Percentiles rank a stretch among this genome's conserved stretches.
These are phyloP conservation scores for Lactifluus echinatus DNA, from an alignment of 768 basidiomycete genomes.

Conservation along the genomic window DNA sequence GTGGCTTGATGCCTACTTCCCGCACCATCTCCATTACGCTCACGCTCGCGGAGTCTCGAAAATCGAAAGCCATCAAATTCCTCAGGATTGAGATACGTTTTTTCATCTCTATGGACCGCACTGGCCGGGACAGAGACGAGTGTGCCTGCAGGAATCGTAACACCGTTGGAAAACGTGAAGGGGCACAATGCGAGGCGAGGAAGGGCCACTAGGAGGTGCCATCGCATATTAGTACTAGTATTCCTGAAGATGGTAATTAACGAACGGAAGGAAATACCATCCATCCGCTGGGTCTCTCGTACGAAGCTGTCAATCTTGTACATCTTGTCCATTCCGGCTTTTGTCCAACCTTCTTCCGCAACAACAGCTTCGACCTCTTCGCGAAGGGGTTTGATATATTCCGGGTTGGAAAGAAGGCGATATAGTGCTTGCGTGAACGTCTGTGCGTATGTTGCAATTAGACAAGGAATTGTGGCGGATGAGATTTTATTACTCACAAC, in stretches of 20 bases:
- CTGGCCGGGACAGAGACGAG: constrained; percentile 26
- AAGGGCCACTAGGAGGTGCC: constrained; percentile 21
- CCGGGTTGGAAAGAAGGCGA: too few species aligned
- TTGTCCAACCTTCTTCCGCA: too few species aligned
- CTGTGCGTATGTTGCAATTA: too few species aligned
- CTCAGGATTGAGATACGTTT: constrained; percentile 28
- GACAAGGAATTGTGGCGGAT: too few species aligned
- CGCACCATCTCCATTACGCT: neutral
- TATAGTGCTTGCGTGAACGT: too few species aligned
- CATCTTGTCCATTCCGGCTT: constrained; percentile 22
- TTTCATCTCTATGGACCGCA: constrained; percentile 27
- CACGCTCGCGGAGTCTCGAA: constrained; percentile 12
- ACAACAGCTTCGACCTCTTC: too few species aligned
- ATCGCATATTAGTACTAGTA: neutral
- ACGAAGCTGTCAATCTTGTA: constrained; percentile 31
- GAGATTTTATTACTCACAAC: too few species aligned
- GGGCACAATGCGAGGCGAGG: constrained; percentile 30
- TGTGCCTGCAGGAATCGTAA: too few species aligned
- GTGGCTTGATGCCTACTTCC: neutral
- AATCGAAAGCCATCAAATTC: too few species aligned
- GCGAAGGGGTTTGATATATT: too few species aligned
- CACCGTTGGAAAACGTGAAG: too few species aligned
- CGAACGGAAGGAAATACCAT: constrained; percentile 2
- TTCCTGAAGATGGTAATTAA: too few species aligned
- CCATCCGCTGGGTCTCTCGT: constrained; percentile 25